These are phyloP conservation scores for Clarireedia paspali DNA, from an alignment of 2,329 filamentous ascomycete species.

Conservation along the genomic window DNA sequence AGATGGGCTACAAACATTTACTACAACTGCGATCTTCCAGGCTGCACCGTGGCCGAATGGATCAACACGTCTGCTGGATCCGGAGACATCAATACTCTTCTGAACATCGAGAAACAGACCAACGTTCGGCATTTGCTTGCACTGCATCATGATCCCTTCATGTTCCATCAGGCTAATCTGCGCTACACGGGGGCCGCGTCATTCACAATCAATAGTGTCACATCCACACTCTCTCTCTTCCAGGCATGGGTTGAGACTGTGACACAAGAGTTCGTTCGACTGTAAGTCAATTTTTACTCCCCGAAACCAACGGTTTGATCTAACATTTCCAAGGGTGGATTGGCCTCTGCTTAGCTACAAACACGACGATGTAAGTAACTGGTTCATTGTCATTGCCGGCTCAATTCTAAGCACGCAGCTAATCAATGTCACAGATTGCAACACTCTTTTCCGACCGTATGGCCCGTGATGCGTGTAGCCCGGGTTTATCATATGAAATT, in stretches of 20 bases:
- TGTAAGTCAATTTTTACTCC: conserved; percentile 4
- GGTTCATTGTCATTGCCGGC: too few species aligned
- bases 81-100: conserved; percentile 44
- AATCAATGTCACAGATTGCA: conserved; percentile 5
- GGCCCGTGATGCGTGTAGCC: conserved; percentile 16
- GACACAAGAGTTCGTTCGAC: conserved; percentile 8
- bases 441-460: conserved; percentile 41
- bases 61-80: conserved; percentile 48
- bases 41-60: conserved; percentile 52
- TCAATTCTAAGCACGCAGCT: background rate
- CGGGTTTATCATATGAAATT: conserved; percentile 15
- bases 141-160: conserved; percentile 31
- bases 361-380: conserved; percentile 44
- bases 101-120: conserved; percentile 41
- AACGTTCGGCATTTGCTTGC: conserved; percentile 49
- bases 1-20: conserved; percentile 57
- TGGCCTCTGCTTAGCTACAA: conserved; percentile 49
- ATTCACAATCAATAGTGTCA: conserved; percentile 10
- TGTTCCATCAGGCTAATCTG: conserved; percentile 43
- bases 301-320: background rate
- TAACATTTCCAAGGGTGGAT: conserved; percentile 14
- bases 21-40: conserved; percentile 53
- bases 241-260: conserved; percentile 8
- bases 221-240: conserved; percentile 3
- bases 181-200: conserved; percentile 4